A percentile compares a stretch with the other conserved stretches of the same genome.
Evolutionary conservation across 768 basidiomycete genomes (phyloP).

Genomic region (Collybia sp.): DNA sequence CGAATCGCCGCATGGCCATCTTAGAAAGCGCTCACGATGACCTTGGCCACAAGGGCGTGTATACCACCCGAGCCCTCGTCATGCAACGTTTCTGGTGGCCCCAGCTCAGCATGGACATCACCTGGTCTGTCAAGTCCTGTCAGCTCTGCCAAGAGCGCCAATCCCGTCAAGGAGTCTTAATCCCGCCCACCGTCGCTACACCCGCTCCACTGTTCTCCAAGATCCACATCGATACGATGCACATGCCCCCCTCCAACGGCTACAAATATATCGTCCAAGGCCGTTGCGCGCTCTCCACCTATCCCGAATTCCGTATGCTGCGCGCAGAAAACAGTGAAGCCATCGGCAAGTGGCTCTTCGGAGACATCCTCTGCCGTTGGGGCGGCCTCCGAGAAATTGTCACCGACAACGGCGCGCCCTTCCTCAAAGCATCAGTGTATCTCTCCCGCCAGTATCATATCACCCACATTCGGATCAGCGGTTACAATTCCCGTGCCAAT

Average conservation of each 20-base stretch:
- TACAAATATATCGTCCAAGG: neutral
- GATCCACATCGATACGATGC: constrained; percentile 34
- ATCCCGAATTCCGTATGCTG: neutral
- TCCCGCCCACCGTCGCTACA: constrained; percentile 4
- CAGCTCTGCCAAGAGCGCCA: too few species aligned
- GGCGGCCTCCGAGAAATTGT: constrained; percentile 21
- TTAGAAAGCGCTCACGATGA: too few species aligned
- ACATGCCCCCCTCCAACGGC: constrained; percentile 18
- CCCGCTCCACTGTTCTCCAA: constrained; percentile 24
- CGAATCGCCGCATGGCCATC: too few species aligned
- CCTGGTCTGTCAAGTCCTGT: too few species aligned
- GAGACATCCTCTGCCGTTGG: constrained; percentile 22
- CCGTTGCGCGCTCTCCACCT: too few species aligned
- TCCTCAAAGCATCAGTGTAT: constrained; percentile 14
- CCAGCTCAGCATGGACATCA: too few species aligned
- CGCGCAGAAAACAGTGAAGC: neutral
- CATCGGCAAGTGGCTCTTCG: neutral
- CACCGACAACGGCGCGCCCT: constrained; percentile 20
- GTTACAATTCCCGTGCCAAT: constrained; percentile 18
- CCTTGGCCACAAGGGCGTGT: too few species aligned
- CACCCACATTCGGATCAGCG: constrained; percentile 13
- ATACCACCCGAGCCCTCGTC: too few species aligned
- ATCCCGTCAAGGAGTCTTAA: too few species aligned
- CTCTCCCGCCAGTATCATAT: too few species aligned
- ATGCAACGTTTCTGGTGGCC: too few species aligned